A percentile compares a stretch with the other conserved stretches of the same genome.
phyloP scores from a whole-genome alignment of 1,139 yeast genomes.

The Taphrina confusa region DNA sequence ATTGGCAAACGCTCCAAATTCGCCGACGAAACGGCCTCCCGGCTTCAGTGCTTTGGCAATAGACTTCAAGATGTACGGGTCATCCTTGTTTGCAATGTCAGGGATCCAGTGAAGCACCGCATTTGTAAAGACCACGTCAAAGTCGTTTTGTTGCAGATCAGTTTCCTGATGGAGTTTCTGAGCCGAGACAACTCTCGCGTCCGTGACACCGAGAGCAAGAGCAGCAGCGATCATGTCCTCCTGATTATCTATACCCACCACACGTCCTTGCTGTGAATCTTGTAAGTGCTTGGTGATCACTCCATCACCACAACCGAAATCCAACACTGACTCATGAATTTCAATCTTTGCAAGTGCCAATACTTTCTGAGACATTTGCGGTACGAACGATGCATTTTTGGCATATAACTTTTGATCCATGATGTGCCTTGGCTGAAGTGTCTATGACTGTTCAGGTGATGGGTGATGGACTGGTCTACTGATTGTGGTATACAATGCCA shows the following conservation, averaged over 20 bases:
- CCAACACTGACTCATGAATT: constrained; percentile 29
- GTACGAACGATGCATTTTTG: constrained; percentile 33
- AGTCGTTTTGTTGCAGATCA: constrained; percentile 17
- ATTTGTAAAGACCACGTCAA: constrained; percentile 35
- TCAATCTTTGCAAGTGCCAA: constrained; percentile 13
- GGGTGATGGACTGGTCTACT: too few relatives aligned
- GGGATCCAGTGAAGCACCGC: constrained; percentile 36
- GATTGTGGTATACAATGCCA: too few relatives aligned
- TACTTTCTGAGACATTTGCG: constrained; percentile 16
- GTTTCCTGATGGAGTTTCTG: constrained; percentile 2
- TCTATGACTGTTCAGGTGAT: too few relatives aligned
- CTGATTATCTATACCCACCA: constrained; percentile 33
- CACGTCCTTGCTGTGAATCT: constrained; percentile 19
- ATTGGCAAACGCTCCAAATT: constrained; percentile 35
- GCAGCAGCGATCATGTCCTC: constrained; percentile 30
- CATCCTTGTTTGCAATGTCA: constrained; percentile 7
- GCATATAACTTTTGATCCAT: constrained; percentile 27
- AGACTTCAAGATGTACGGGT: constrained; percentile 21
- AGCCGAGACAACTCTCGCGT: constrained; percentile 19
- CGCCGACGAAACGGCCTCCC: constrained; percentile 34
- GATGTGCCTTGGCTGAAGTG: too few relatives aligned
- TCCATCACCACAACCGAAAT: constrained; percentile 37
- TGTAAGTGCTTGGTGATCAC: constrained; percentile 28
- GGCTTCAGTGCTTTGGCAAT: constrained; percentile 27
- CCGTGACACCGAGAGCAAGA: constrained; percentile 12